phyloP scores from a whole-genome alignment of 148 eudicot species.

The Salicornia ramosissima region DNA sequence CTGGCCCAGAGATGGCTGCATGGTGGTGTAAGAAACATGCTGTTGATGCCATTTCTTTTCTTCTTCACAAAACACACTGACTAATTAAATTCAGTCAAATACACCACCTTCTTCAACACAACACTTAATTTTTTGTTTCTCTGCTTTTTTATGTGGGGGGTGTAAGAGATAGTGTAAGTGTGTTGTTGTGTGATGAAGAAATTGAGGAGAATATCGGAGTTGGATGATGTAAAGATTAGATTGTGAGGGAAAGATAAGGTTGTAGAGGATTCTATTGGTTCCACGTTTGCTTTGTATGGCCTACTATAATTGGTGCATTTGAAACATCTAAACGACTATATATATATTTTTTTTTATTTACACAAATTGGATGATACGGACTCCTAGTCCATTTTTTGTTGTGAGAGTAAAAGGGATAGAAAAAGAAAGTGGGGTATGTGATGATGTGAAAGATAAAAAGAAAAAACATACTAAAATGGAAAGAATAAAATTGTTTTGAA shows the following conservation, averaged over 20 bases:
- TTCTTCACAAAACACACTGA: neutral
- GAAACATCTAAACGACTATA: neutral
- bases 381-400: no score
- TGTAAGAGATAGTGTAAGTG: conserved; percentile 19
- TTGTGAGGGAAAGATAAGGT: conserved; percentile 47
- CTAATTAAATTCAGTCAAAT: neutral
- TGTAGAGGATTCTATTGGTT: conserved; percentile 37
- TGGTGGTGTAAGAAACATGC: conserved; percentile 90
- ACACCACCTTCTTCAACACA: neutral
- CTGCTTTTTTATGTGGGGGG: neutral
- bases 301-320: conserved; percentile 16
- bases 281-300: conserved; percentile 30
- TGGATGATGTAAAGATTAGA: conserved; percentile 52
- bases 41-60: conserved; percentile 64
- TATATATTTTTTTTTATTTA: no score
- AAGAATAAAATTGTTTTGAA: no score
- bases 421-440: no score
- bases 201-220: conserved; percentile 21
- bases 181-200: conserved; percentile 18
- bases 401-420: no score
- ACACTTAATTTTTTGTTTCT: neutral
- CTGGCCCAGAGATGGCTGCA: conserved; percentile 49
- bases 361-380: no score
- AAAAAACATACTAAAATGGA: no score
- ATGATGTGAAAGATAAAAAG: no score